phyloP scores from a whole-genome alignment of 169 alveolate species.

The Condylostoma magnum region DNA sequence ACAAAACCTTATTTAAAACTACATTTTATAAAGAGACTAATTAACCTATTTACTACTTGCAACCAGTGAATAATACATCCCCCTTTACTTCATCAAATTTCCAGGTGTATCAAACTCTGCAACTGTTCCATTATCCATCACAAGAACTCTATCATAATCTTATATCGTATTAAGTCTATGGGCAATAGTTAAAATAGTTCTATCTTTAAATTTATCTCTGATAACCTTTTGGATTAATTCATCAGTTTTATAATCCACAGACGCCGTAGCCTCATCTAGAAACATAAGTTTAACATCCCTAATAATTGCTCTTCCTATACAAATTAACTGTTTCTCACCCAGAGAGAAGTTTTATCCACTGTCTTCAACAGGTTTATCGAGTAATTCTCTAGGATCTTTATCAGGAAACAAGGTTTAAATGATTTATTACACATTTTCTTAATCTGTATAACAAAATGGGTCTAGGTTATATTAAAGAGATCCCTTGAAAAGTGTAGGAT shows the following conservation, averaged over 20 bases:
- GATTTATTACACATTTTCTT: constrained; percentile 41
- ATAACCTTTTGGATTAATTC: constrained; percentile 68
- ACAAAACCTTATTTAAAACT: too few species aligned
- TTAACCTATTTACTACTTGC: too few species aligned
- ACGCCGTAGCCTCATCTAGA: constrained; percentile 89
- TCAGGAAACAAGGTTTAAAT: constrained; percentile 44
- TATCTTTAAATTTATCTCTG: constrained; percentile 57
- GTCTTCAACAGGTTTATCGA: constrained; percentile 63
- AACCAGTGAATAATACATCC: too few species aligned
- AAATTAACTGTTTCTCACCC: constrained; percentile 85
- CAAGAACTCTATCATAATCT: constrained; percentile 84
- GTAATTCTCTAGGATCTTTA: constrained; percentile 30
- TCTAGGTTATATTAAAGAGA: constrained; percentile 72
- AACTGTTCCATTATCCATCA: constrained; percentile 76
- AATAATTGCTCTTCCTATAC: constrained; percentile 68
- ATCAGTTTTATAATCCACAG: constrained; percentile 85
- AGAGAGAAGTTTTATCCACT: constrained; percentile 75
- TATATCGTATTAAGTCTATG: constrained; percentile 88
- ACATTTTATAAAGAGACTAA: too few species aligned
- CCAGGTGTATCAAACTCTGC: constrained; percentile 77
- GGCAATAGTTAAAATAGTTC: constrained; percentile 89
- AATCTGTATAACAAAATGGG: constrained; percentile 56
- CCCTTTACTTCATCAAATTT: constrained; percentile 12
- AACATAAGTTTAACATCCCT: constrained; percentile 49
- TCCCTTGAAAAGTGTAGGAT: constrained; percentile 77